phyloP scores from a whole-genome alignment of 148 eudicot species.

The Chenopodium berlandieri region DNA sequence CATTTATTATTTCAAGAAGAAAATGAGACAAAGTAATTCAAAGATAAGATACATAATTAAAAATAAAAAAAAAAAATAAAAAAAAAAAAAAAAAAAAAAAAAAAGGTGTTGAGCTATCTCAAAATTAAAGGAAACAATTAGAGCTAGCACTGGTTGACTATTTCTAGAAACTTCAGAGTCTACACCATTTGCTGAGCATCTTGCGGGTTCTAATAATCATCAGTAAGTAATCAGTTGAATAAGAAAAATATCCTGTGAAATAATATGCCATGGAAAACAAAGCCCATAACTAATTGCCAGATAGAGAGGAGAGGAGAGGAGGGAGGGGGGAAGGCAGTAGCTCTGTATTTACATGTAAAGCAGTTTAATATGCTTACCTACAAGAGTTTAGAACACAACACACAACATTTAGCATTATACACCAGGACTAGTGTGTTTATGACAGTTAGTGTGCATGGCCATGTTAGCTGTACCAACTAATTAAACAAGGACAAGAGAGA shows the following conservation, averaged over 20 bases:
- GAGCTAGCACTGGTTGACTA: slow-evolving; percentile 44
- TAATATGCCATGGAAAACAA: slow-evolving; percentile 11
- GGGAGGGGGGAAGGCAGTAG: not conserved
- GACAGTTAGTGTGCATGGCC: not conserved
- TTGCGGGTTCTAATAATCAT: slow-evolving; percentile 38
- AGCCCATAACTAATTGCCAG: not conserved
- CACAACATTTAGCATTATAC: not conserved
- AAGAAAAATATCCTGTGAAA: not conserved
- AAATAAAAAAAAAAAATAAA: too few relatives aligned
- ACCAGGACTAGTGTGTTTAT: not conserved
- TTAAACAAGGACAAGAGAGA: not conserved
- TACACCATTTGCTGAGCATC: slow-evolving; percentile 35
- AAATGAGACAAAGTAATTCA: not conserved
- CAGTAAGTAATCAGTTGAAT: not conserved
- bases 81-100: not conserved
- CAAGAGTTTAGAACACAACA: too few relatives aligned
- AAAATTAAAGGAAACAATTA: slow-evolving; percentile 69
- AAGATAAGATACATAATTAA: not conserved
- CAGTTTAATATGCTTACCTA: too few relatives aligned
- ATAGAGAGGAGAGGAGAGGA: too few relatives aligned
- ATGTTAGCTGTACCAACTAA: not conserved
- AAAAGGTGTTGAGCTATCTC: slow-evolving; percentile 45
- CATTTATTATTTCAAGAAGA: not conserved
- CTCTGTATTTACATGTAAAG: not conserved
- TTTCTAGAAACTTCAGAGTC: slow-evolving; percentile 55